phyloP scores from a whole-genome alignment of 192 early-diverging fungal species.

The Backusella mclennaniae region DNA sequence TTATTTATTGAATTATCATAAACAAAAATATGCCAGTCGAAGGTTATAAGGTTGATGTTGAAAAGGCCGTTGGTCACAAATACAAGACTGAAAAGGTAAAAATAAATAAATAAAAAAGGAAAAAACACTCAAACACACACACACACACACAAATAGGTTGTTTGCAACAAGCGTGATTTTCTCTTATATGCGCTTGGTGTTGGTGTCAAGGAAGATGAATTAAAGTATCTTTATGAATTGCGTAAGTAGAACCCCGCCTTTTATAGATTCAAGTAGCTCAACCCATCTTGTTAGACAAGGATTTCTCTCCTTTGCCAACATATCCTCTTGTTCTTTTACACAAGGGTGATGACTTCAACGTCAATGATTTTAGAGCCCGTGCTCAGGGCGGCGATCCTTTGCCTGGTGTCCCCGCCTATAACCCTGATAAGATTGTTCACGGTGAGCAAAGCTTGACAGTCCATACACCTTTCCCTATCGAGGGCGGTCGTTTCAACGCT shows the following conservation, averaged over 20 bases:
- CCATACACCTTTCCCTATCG: slow-evolving; percentile 51
- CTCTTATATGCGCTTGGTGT: slow-evolving; percentile 71
- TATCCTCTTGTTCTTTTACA: slow-evolving; percentile 66
- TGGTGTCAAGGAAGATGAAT: slow-evolving; percentile 56
- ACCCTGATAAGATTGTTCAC: slow-evolving; percentile 68
- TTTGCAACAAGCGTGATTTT: slow-evolving; percentile 54
- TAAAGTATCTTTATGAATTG: slow-evolving; percentile 69
- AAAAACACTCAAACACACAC: neutral
- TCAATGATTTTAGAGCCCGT: slow-evolving; percentile 40
- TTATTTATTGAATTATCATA: no score
- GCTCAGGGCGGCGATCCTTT: slow-evolving; percentile 40
- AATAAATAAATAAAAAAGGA: neutral
- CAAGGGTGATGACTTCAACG: slow-evolving; percentile 42
- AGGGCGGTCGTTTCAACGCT: slow-evolving; percentile 58
- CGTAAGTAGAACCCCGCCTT: slow-evolving; percentile 14
- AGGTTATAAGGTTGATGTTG: slow-evolving; percentile 48
- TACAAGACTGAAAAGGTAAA: slow-evolving; percentile 31
- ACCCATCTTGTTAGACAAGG: slow-evolving; percentile 19
- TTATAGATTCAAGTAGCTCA: neutral
- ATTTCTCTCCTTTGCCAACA: slow-evolving; percentile 65
- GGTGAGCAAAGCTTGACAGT: slow-evolving; percentile 69
- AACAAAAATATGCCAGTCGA: slow-evolving; percentile 23
- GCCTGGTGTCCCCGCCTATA: slow-evolving; percentile 63
- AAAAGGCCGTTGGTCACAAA: slow-evolving; percentile 57
- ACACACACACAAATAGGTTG: neutral